Conservation (phyloP, 1,139 yeast species). For the Zygosaccharomyces pseudobailii region DNA sequence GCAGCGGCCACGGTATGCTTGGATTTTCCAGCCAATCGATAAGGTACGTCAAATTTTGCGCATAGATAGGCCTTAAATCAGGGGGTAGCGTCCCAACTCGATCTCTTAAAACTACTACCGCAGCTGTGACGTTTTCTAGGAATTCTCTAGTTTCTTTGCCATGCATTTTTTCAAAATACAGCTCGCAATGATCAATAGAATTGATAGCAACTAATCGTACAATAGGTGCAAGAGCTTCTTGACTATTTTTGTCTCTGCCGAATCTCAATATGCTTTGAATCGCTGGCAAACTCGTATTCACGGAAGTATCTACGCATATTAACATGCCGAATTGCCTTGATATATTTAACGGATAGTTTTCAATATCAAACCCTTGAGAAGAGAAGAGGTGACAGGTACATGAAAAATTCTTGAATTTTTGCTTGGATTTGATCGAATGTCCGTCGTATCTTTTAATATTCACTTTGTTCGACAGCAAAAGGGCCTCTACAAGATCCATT, state of each 20-base stretch:
- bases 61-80: slow-evolving; percentile 69
- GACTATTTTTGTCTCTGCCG: slow-evolving; percentile 19
- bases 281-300: slow-evolving; percentile 42
- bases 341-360: slow-evolving; percentile 25
- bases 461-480: slow-evolving; percentile 63
- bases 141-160: slow-evolving; percentile 41
- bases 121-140: slow-evolving; percentile 67
- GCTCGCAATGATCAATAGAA: slow-evolving; percentile 73
- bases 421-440: slow-evolving; percentile 38
- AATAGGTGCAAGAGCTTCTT: slow-evolving; percentile 45
- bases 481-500: slow-evolving; percentile 74
- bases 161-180: slow-evolving; percentile 39
- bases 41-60: slow-evolving; percentile 60
- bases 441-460: slow-evolving; percentile 68
- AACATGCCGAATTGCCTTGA: slow-evolving; percentile 50
- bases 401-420: slow-evolving; percentile 27
- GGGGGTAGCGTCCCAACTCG: slow-evolving; percentile 82
- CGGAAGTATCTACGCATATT: slow-evolving; percentile 68
- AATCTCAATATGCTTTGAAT: slow-evolving; percentile 29
- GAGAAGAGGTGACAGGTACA: slow-evolving; percentile 42
- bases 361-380: slow-evolving; percentile 37
- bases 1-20: slow-evolving; percentile 66
- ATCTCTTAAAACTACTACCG: slow-evolving; percentile 77
- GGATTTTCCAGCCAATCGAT: slow-evolving; percentile 51
- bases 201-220: slow-evolving; percentile 69